Percentiles rank a stretch among this genome's conserved stretches.
These are phyloP conservation scores for Przewalskia tangutica DNA, from an alignment of 257 asterid species.

Conservation along the genomic window DNA sequence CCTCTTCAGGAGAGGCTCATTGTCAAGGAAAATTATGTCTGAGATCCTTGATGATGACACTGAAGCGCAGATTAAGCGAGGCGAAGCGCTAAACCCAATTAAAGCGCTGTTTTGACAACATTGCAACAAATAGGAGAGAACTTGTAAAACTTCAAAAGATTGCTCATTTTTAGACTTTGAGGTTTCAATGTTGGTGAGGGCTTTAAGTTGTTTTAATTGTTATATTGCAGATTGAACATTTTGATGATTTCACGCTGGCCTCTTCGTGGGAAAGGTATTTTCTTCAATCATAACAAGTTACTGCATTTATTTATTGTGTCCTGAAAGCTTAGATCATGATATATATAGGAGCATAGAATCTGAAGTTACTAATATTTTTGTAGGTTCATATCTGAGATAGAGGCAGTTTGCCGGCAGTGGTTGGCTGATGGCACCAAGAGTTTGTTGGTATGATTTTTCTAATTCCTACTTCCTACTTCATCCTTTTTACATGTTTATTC, in stretches of 20 bases:
- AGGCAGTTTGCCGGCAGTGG: slow-evolving; percentile 90
- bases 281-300: neutral
- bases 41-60: too few relatives aligned
- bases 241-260: slow-evolving; percentile 86
- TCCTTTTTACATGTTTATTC: neutral
- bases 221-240: slow-evolving; percentile 61
- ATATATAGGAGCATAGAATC: neutral
- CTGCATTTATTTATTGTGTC: neutral
- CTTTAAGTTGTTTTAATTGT: neutral
- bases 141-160: neutral
- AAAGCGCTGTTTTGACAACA: too few relatives aligned
- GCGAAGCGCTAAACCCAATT: too few relatives aligned
- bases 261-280: slow-evolving; percentile 87
- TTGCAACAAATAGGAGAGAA: neutral
- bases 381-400: slow-evolving; percentile 89
- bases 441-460: slow-evolving; percentile 44
- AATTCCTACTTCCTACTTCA: slow-evolving; percentile 4
- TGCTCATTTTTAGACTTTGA: neutral
- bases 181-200: neutral
- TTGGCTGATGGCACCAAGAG: slow-evolving; percentile 67
- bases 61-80: too few relatives aligned
- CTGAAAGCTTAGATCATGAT: neutral
- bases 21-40: too few relatives aligned
- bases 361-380: neutral
- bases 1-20: too few relatives aligned